Percentiles rank a stretch among this genome's conserved stretches.
Conservation (phyloP, 192 early-diverging fungal genomes). For the Chytriomyces sp. region DNA sequence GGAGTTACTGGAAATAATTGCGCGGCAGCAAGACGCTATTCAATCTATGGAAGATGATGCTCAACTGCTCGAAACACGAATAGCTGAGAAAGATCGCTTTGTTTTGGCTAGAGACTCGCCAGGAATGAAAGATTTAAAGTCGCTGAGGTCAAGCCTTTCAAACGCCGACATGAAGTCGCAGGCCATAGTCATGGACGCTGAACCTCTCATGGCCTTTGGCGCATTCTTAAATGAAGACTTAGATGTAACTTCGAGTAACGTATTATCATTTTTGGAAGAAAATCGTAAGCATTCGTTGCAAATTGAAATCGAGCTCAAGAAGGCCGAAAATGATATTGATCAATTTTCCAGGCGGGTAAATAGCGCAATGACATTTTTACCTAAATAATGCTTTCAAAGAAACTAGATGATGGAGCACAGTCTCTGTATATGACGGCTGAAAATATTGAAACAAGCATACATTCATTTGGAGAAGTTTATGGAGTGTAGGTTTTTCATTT, state of each 20-base stretch:
- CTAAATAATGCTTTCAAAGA: too few relatives aligned
- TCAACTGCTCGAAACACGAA: not conserved
- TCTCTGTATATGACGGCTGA: too few relatives aligned
- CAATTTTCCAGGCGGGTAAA: not conserved
- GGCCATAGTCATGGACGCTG: too few relatives aligned
- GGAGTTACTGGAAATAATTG: conserved; percentile 24
- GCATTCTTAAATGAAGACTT: too few relatives aligned
- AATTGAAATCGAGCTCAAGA: conserved; percentile 13
- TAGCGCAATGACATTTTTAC: too few relatives aligned
- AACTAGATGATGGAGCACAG: too few relatives aligned
- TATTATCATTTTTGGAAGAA: conserved; percentile 4
- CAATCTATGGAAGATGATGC: conserved; percentile 29
- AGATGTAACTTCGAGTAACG: too few relatives aligned
- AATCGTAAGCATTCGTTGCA: not conserved
- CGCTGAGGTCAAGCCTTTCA: conserved; percentile 10
- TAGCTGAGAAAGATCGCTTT: conserved; percentile 3
- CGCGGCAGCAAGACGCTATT: conserved; percentile 33
- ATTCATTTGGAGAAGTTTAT: too few relatives aligned
- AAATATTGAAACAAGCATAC: too few relatives aligned
- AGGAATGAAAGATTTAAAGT: not conserved
- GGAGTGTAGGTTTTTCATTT: too few relatives aligned
- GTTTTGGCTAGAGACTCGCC: not conserved
- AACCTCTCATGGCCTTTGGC: too few relatives aligned
- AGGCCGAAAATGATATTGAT: not conserved
- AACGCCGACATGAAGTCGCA: conserved; percentile 7